A percentile compares a stretch with the other conserved stretches of the same genome.
These are phyloP conservation scores for Rhypophila decipiens DNA, from an alignment of 495 filamentous ascomycete genomes.

Conservation along the genomic window DNA sequence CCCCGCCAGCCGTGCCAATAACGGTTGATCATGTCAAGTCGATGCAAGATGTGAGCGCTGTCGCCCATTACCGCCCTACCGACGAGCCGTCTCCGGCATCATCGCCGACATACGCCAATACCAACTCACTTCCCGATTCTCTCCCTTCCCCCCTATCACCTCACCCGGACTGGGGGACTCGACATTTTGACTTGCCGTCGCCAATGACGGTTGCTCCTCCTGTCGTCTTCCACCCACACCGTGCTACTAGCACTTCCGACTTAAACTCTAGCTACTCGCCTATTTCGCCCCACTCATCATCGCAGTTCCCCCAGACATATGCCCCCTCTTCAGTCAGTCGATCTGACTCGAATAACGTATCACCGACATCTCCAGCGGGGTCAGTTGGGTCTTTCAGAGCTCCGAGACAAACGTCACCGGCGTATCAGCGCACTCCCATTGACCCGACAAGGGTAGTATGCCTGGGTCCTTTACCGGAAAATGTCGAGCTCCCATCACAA, in stretches of 20 bases:
- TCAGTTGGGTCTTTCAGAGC: conserved; percentile 2
- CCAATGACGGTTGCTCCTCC: conserved; percentile 29
- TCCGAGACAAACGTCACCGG: conserved; percentile 24
- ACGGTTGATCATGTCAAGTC: conserved; percentile 23
- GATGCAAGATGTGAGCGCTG: conserved; percentile 27
- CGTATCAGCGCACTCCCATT: conserved; percentile 41
- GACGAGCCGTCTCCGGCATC: conserved; percentile 35
- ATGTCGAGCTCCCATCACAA: conserved; percentile 36
- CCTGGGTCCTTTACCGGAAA: conserved; percentile 43
- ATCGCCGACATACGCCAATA: conserved; percentile 36
- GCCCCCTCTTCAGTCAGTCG: conserved; percentile 27
- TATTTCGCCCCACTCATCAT: conserved; percentile 24
- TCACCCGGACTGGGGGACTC: conserved; percentile 33
- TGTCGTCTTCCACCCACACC: conserved; percentile 16
- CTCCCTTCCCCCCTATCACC: conserved; percentile 43
- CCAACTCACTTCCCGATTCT: conserved; percentile 26
- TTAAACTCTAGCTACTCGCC: conserved; percentile 27
- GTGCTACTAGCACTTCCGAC: conserved; percentile 14
- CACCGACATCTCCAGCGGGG: conserved; percentile 21
- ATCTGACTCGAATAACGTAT: conserved; percentile 25
- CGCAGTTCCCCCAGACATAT: conserved; percentile 22
- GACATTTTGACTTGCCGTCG: conserved; percentile 33
- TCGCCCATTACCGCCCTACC: conserved; percentile 33
- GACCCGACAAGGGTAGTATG: conserved; percentile 46
- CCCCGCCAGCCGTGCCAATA: conserved; percentile 6